Conservation (phyloP, 1,284 basidiomycete genomes). For the Ganoderma leucocontextum region DNA sequence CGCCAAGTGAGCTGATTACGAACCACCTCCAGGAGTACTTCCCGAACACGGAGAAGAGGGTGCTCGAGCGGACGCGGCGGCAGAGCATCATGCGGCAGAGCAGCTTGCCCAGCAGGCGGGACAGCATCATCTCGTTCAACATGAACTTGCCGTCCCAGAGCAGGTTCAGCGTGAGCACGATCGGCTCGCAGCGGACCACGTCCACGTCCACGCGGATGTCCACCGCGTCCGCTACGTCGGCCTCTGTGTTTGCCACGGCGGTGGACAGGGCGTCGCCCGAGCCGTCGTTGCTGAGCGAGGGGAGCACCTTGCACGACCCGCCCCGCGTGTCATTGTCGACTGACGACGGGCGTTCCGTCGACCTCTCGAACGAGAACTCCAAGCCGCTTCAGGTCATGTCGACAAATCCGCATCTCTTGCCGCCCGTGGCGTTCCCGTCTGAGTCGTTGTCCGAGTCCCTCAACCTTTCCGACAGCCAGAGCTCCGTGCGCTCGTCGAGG, state of each 20-base stretch:
- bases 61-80: conserved; percentile 83
- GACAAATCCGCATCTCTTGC: conserved; percentile 68
- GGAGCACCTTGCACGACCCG: conserved; percentile 41
- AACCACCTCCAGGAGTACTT: conserved; percentile 97
- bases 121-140: conserved; percentile 49
- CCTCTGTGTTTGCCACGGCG: conserved; percentile 14
- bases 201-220: conserved; percentile 55
- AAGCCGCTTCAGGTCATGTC: conserved; percentile 18
- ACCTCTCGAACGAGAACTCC: conserved; percentile 32
- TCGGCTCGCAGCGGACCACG: conserved; percentile 57
- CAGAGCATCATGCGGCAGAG: conserved; percentile 79
- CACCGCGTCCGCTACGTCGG: conserved; percentile 52
- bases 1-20: conserved; percentile 96
- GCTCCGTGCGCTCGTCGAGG: conserved; percentile 44
- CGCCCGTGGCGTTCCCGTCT: conserved; percentile 81
- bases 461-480: conserved; percentile 55
- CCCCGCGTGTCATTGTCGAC: conserved; percentile 70
- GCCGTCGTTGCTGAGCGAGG: conserved; percentile 37
- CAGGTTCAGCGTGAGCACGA: conserved; percentile 75
- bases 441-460: conserved; percentile 84
- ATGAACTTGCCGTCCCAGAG: conserved; percentile 48
- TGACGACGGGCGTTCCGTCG: conserved; percentile 57
- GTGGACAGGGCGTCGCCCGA: conserved; percentile 33
- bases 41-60: conserved; percentile 91
- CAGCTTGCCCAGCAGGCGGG: conserved; percentile 39